Percentiles rank a stretch among this genome's conserved stretches.
These are phyloP conservation scores for Globisporangium yorkense DNA, from an alignment of 352 stramenopile species.

Conservation along the genomic window DNA sequence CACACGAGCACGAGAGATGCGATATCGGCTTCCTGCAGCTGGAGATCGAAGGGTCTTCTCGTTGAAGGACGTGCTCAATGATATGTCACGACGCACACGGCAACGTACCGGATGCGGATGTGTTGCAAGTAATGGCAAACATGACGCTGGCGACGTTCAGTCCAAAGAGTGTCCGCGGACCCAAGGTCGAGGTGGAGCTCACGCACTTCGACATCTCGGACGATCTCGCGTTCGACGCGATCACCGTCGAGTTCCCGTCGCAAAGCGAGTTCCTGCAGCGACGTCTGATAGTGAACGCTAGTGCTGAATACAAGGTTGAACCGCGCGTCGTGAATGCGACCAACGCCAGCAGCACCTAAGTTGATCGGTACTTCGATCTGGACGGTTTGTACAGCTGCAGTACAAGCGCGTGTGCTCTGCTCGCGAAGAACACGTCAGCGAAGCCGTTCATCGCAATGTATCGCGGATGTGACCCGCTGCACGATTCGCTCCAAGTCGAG, in stretches of 20 bases:
- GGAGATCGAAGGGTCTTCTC: no score
- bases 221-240: constrained; percentile 1
- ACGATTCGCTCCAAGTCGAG: neutral
- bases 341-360: neutral
- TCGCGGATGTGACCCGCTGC: neutral
- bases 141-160: neutral
- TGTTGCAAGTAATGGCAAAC: constrained; percentile 1
- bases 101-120: neutral
- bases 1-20: no score
- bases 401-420: neutral
- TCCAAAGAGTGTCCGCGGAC: neutral
- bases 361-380: constrained; percentile 1
- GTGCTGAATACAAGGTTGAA: neutral
- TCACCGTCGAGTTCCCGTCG: constrained; percentile 4
- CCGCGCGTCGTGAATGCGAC: neutral
- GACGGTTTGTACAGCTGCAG: constrained; percentile 1
- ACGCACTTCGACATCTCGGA: constrained; percentile 1
- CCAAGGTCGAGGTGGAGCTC: constrained; percentile 2
- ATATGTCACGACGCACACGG: neutral
- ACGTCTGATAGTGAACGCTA: neutral
- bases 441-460: neutral
- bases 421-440: neutral
- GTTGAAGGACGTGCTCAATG: neutral
- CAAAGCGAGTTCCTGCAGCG: constrained; percentile 1
- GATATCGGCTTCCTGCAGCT: no score